These are phyloP conservation scores for Tanacetum coccineum DNA, from an alignment of 129 eudicot species.

Conservation along the genomic window DNA sequence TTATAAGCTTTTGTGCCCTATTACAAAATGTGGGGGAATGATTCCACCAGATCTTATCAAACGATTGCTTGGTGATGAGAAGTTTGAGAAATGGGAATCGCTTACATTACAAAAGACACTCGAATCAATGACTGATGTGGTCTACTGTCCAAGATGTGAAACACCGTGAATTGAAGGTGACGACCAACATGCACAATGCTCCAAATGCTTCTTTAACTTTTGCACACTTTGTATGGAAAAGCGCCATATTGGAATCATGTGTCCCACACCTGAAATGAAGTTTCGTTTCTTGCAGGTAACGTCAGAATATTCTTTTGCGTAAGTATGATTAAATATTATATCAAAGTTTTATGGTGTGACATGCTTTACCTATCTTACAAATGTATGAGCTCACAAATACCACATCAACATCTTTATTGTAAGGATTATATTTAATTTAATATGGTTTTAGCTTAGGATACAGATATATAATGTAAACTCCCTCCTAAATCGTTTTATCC, in stretches of 20 bases:
- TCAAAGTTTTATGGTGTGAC: neutral
- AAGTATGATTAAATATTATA: neutral
- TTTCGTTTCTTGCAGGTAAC: conserved; percentile 68
- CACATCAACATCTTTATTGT: no score
- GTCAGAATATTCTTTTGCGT: neutral
- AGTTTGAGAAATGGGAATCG: conserved; percentile 86
- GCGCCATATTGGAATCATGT: conserved; percentile 71
- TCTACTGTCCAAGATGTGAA: conserved; percentile 96
- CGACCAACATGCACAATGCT: conserved; percentile 88
- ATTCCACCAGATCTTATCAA: conserved; percentile 71
- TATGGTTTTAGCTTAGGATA: neutral
- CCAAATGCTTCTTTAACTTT: conserved; percentile 79
- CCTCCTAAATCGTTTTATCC: no score
- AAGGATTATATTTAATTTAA: neutral
- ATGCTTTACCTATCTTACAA: neutral
- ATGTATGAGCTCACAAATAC: neutral
- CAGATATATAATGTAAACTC: neutral
- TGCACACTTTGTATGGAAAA: conserved; percentile 77
- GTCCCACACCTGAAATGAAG: conserved; percentile 79
- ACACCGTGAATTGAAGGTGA: conserved; percentile 84
- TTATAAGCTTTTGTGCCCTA: conserved; percentile 68
- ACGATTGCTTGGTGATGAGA: conserved; percentile 60
- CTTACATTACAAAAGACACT: conserved; percentile 65
- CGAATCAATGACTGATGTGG: conserved; percentile 82
- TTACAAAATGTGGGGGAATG: conserved; percentile 74